These are phyloP conservation scores for Arthrobotrys pseudoclavata DNA, from an alignment of 2,329 filamentous ascomycete genomes.

Conservation along the genomic window DNA sequence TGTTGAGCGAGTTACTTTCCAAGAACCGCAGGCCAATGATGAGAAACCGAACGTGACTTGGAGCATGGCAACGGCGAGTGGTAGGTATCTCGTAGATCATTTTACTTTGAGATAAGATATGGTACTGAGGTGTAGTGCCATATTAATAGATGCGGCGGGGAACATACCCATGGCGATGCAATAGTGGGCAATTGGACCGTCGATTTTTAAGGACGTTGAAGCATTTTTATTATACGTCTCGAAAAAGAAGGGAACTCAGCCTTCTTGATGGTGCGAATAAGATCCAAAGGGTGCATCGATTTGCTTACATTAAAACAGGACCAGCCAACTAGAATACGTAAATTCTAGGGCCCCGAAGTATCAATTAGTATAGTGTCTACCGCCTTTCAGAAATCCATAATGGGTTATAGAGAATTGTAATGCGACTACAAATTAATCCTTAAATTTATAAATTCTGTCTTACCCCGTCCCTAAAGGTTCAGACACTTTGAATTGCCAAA, in stretches of 20 bases:
- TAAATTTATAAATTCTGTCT: too few species aligned
- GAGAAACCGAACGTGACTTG: constrained; percentile 34
- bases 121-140: neutral
- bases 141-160: constrained; percentile 35
- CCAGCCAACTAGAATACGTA: too few species aligned
- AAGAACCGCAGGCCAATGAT: neutral
- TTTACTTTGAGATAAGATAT: too few species aligned
- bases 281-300: too few species aligned
- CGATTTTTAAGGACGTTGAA: constrained; percentile 51
- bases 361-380: too few species aligned
- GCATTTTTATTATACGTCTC: constrained; percentile 44
- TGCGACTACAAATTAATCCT: too few species aligned
- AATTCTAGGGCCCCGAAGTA: too few species aligned
- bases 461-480: too few species aligned
- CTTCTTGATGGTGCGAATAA: neutral
- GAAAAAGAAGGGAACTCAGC: constrained; percentile 10
- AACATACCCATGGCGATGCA: constrained; percentile 50
- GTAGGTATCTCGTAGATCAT: neutral
- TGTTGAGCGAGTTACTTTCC: constrained; percentile 44
- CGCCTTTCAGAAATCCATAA: too few species aligned
- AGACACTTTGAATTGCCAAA: too few species aligned
- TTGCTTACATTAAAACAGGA: too few species aligned
- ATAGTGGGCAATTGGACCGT: constrained; percentile 26
- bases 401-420: too few species aligned
- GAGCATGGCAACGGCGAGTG: constrained; percentile 56